These are phyloP conservation scores for Ciborinia camelliae DNA, from an alignment of 2,329 filamentous ascomycete species.

Conservation along the genomic window DNA sequence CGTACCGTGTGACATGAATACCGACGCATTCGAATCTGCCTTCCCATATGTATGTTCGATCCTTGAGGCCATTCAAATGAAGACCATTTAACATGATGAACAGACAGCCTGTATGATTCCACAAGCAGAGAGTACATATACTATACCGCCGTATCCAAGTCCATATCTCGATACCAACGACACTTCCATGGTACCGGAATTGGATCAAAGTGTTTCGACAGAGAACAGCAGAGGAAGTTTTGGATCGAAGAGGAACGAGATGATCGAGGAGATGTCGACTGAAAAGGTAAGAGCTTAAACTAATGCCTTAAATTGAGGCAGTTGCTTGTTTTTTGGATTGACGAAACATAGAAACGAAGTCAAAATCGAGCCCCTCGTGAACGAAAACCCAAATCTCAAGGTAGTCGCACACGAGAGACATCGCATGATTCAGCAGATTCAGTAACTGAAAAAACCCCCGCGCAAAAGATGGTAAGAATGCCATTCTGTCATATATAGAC, in stretches of 20 bases:
- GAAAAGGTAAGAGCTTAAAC: neutral
- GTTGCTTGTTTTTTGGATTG: neutral
- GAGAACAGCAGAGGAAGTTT: neutral
- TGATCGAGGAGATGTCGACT: neutral
- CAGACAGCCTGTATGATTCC: conserved; percentile 6
- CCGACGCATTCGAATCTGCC: conserved; percentile 1
- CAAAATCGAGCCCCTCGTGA: conserved; percentile 10
- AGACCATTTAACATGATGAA: neutral
- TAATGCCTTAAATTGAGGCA: neutral
- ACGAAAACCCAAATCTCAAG: conserved; percentile 8
- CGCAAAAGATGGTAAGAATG: conserved; percentile 18
- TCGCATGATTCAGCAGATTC: conserved; percentile 21
- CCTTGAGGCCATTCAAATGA: neutral
- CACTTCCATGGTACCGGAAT: conserved; percentile 3
- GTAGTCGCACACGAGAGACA: conserved; percentile 18
- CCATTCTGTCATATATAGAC: neutral
- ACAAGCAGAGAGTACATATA: conserved; percentile 5
- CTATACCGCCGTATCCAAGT: conserved; percentile 14
- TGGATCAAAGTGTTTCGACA: conserved; percentile 10
- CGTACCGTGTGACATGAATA: conserved; percentile 8
- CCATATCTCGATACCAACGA: conserved; percentile 13
- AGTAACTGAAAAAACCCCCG: conserved; percentile 14
- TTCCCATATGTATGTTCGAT: conserved; percentile 16
- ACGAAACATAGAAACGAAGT: conserved; percentile 9
- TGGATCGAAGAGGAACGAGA: conserved; percentile 13